Base-by-base conservation (phyloP, 139 green algal species). In the Chlorella sp. region DNA sequence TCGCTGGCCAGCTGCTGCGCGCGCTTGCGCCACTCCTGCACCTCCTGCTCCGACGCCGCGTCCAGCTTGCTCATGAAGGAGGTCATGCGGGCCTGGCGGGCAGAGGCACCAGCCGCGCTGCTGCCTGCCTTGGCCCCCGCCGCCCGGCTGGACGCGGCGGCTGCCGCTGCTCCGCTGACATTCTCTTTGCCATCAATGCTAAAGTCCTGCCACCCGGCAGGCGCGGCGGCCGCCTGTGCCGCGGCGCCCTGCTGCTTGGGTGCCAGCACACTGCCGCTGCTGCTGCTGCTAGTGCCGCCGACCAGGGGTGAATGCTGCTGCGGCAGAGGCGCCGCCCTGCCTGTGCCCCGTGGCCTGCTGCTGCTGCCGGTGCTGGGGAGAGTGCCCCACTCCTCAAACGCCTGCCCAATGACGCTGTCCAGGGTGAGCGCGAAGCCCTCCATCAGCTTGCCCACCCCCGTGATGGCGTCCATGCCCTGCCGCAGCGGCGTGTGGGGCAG, bases 401-500 rank as follows among this genome's bases (percentile, higher is more conserved):
- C 87, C 60, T 90, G 87, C 2, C 87, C 87, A 68, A 90, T 90
- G 24, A 88, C 76, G 32, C 26, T 80, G 79, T 90, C 87, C 46
- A 90, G 78, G 1, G 87, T 90, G 64, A 84, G 51, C 20, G 87
- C 83, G 86, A 90, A 82, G 58, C 65, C 83, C 73, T 90, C 87
- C 48, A 90, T 83, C 26, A 90, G 41, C n/a, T 85, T 85, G 40
- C 83, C 83, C 69, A 90, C 82, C 17, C 86, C 67, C 14, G 40
- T 81, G 41, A 87, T 87, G 20, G 82, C 76, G 36, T 85, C 86
- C 43, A 89, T 51, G 34, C 85, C 64, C 80, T 87, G 73, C 1
- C 17, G 34, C 44, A 32, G 20, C 20, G 51, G 64, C 51, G 24
- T 1, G 44, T 26, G 43, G 30, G 43, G 43, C 28, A 60, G 69